Evolutionary conservation across 495 filamentous ascomycete species (phyloP), one percentile per base, ranked within the genome.

Genomic region (Elasticomyces elasticus): DNA sequence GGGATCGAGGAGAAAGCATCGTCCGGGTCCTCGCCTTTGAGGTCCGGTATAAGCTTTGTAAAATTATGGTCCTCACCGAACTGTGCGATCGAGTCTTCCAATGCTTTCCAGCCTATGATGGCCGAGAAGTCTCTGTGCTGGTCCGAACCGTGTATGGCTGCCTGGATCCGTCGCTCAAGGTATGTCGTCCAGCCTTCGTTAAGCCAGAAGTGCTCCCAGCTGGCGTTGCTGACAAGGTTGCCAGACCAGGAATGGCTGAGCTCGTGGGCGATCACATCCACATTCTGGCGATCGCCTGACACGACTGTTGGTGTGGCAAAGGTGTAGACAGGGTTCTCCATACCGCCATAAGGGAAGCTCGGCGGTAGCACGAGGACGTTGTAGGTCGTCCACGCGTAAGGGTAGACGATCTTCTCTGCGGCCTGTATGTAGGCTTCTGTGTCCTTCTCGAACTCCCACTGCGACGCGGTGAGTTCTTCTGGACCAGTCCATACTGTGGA

Each of bases 131-230:
- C 84, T 55, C 91, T 85, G 60, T 94, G 80, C 1, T 86, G 67
- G 56, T 92, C 84, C 26, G 88, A 87, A 19, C 58, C 58, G 58
- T 95, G 89, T 30, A 86, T 64, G 13, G 71, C 70, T 1, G 79
- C 79, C 50, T 76, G 69, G 52, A 88, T 83, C 40, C 91, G 77
- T 45, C 91, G 79, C 69, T 98, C 92, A 7, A 96, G 79, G 65
- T 97, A 95, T 7, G 82, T 85, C 1, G 90, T 95, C 91, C 91
- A 97, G 28, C 89, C 89, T 66, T 95, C 90, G 60, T 96, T 96
- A 51, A 97, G 68, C 90, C 90, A 97, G 66, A 95, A 96, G 62
- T 98, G 90, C 67, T 96, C 89, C 92, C 92, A 98, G 28, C 82
- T 89, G 51, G 83, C 82, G 64, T 85, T 91, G 6, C 83, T 88